These are phyloP conservation scores for Saxispiralis lemnorum DNA, from an alignment of 495 filamentous ascomycete species.

Conservation along the genomic window DNA sequence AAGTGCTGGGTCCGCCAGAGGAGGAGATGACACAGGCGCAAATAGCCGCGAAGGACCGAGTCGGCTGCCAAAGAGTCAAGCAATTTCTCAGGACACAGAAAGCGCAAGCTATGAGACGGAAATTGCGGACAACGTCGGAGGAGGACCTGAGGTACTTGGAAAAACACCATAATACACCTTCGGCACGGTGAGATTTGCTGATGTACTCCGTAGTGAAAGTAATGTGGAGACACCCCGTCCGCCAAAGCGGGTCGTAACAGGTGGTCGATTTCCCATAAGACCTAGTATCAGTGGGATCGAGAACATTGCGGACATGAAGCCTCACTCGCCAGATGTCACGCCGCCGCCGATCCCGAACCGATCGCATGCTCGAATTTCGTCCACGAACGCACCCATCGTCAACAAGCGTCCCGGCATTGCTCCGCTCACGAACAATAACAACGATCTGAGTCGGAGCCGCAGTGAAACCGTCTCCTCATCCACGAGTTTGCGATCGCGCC, in stretches of 20 bases:
- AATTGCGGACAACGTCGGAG: constrained; percentile 30
- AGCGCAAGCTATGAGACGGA: constrained; percentile 30
- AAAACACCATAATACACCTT: neutral
- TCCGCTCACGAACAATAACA: constrained; percentile 44
- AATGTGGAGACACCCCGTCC: constrained; percentile 56
- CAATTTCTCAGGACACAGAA: constrained; percentile 53
- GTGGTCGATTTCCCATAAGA: constrained; percentile 69
- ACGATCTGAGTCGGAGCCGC: constrained; percentile 75
- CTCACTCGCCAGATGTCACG: constrained; percentile 15
- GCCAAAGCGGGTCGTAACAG: constrained; percentile 46
- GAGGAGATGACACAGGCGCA: constrained; percentile 14
- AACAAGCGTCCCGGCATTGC: constrained; percentile 44
- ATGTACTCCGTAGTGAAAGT: constrained; percentile 27
- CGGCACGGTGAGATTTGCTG: constrained; percentile 16
- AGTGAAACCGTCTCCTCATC: constrained; percentile 64
- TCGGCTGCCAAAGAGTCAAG: constrained; percentile 57
- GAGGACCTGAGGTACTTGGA: constrained; percentile 31
- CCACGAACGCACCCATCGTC: constrained; percentile 18
- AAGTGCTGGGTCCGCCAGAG: constrained; percentile 16
- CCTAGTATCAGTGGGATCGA: constrained; percentile 42
- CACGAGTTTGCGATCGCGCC: constrained; percentile 39
- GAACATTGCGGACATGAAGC: constrained; percentile 9
- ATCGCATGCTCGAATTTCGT: constrained; percentile 63
- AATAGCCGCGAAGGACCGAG: constrained; percentile 46
- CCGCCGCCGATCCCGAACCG: constrained; percentile 51